Evolutionary conservation across 2,329 filamentous ascomycete genomes (phyloP), one percentile per base, ranked within the genome.

Genomic region (Colletotrichum sp.): DNA sequence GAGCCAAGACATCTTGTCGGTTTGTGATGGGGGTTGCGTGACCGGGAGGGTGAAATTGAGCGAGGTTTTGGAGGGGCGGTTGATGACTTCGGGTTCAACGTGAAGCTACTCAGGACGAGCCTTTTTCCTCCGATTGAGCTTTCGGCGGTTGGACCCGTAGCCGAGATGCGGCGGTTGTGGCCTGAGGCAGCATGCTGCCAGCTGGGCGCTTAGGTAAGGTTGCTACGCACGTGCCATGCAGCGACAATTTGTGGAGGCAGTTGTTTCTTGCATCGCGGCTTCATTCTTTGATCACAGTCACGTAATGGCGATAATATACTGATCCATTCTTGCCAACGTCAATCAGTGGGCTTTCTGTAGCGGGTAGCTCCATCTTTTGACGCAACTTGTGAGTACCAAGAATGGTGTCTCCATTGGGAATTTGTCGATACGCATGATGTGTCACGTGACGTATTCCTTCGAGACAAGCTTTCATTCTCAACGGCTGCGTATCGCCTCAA

Each of bases 1-100:
- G 87, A 96, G 90, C 88, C 93, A 92, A 89, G 91, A 92, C 94
- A 95, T 95, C 83, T 88, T 94, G 90, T 85, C 83, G 85, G 84
- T 84, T 36, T 79, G 80, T 84, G 82, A 81, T 84, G 80, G 81
- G 82, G 75, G 80, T 80, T 81, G n/a, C 2, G 10, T 21, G 2
- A 82, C 83, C 82, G 82, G 81, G 79, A 82, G 81, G 79, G 82
- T 82, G 82, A 15, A 32, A 63, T 49, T 82, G 79, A 80, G 79
- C 82, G 82, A 79, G 80, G 81, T 78, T 80, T 80, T 79, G 79
- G 24, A 49, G 55, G 60, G 30, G 60, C 78, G 82, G 82, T 83
- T 82, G 82, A 80, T 82, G 66, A 66, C 71, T 72, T 78, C 77
- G 63, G 81, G 81, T 81, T 79, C 78, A 77, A 79, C 79, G 80